Percentiles rank a stretch among this genome's conserved stretches.
Conservation (phyloP, 805 yeast species). For the Yamadazyma sp. region DNA sequence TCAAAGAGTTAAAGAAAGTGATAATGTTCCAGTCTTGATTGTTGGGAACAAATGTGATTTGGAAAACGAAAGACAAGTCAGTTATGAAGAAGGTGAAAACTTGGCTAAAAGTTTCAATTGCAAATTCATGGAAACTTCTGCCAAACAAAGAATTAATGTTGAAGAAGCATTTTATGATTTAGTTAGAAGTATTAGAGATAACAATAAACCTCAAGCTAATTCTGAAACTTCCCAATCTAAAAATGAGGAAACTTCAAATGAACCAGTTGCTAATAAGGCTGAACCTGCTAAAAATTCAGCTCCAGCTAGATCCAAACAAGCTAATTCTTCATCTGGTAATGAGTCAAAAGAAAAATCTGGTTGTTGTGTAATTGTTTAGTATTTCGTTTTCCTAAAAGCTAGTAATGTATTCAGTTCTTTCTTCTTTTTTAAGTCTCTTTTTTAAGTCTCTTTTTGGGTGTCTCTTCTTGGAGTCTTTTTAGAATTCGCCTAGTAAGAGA, state of each 20-base stretch:
- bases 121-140: conserved; percentile 87
- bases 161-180: conserved; percentile 76
- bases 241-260: conserved; percentile 8
- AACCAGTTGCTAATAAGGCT: conserved; percentile 5
- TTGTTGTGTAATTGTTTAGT: conserved; percentile 34
- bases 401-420: no score
- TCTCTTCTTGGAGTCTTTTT: no score
- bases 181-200: conserved; percentile 52
- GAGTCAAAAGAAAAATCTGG: conserved; percentile 32
- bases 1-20: conserved; percentile 70
- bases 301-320: conserved; percentile 12
- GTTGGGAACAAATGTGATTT: conserved; percentile 80
- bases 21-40: conserved; percentile 71
- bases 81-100: conserved; percentile 56
- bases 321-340: conserved; percentile 10
- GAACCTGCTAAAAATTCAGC: conserved; percentile 9
- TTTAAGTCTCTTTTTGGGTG: no score
- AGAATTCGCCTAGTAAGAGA: no score
- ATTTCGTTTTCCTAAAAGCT: background rate
- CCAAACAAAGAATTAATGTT: conserved; percentile 87
- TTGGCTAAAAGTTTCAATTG: conserved; percentile 66
- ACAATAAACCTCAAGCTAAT: conserved; percentile 6
- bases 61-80: conserved; percentile 72
- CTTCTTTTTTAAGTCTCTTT: no score
- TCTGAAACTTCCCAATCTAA: background rate